These are phyloP conservation scores for Fusarium hostae DNA, from an alignment of 2,329 filamentous ascomycete species.

Conservation along the genomic window DNA sequence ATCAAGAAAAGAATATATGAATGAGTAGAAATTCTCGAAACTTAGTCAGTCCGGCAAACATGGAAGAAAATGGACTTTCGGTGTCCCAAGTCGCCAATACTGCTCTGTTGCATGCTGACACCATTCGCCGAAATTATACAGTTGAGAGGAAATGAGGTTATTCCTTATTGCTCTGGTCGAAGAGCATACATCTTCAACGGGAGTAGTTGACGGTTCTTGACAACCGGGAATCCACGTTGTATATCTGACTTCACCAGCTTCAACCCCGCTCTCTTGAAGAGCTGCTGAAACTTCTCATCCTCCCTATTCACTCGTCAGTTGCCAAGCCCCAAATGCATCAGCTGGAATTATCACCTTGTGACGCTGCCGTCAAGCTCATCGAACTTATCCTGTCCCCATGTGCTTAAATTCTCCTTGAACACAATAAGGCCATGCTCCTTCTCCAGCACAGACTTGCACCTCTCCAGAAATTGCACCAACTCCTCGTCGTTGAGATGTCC, in stretches of 20 bases:
- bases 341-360: constrained; percentile 63
- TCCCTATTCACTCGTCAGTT: constrained; percentile 46
- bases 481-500: constrained; percentile 83
- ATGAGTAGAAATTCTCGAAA: too few relatives aligned
- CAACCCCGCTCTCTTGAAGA: constrained; percentile 78
- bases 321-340: fast-evolving
- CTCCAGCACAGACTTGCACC: constrained; percentile 61
- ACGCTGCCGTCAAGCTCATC: constrained; percentile 82
- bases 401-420: constrained; percentile 75
- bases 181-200: constrained; percentile 84
- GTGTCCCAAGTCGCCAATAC: neutral
- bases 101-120: neutral
- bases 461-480: constrained; percentile 72
- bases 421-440: constrained; percentile 48
- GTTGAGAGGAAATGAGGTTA: neutral
- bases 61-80: too few relatives aligned
- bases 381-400: constrained; percentile 71
- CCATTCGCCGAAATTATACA: neutral
- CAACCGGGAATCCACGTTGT: constrained; percentile 75
- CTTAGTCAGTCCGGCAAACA: too few relatives aligned
- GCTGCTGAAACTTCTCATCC: constrained; percentile 74
- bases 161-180: constrained; percentile 55
- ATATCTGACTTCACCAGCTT: constrained; percentile 75
- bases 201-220: constrained; percentile 62
- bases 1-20: too few relatives aligned